These are phyloP conservation scores for Lentinula novae-zelandiae DNA, from an alignment of 1,284 basidiomycete genomes.

Conservation along the genomic window DNA sequence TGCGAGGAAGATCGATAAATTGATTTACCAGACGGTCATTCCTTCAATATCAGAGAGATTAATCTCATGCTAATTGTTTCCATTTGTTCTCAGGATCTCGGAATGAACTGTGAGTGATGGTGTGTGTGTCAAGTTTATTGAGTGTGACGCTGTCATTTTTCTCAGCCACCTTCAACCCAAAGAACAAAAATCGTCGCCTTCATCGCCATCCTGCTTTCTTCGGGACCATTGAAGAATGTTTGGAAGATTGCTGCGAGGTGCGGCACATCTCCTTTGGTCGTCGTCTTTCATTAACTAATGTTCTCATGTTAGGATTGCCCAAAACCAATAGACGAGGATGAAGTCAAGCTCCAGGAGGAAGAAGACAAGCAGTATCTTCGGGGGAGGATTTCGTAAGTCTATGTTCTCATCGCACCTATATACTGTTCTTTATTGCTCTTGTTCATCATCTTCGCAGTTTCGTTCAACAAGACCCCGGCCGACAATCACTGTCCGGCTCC, in stretches of 20 bases:
- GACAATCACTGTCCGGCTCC: conserved; percentile 56
- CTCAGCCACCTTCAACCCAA: conserved; percentile 55
- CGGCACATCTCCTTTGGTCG: not conserved
- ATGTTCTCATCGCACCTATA: not conserved
- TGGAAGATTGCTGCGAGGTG: conserved; percentile 60
- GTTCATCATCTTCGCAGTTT: conserved; percentile 30
- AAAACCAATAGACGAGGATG: conserved; percentile 44
- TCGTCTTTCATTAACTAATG: not conserved
- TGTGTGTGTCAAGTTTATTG: not conserved
- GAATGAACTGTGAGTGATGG: conserved; percentile 51
- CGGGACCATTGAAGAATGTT: conserved; percentile 49
- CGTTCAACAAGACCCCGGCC: conserved; percentile 55
- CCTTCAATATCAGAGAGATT: not conserved
- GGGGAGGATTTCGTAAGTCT: conserved; percentile 45
- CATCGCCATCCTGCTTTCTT: conserved; percentile 65
- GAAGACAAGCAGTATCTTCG: conserved; percentile 52
- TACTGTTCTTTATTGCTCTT: not conserved
- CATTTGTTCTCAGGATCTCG: conserved; percentile 30
- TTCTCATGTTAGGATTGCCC: conserved; percentile 39
- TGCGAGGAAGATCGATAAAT: conserved; percentile 51
- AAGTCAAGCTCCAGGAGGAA: conserved; percentile 42
- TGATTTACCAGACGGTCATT: conserved; percentile 50
- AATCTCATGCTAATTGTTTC: not conserved
- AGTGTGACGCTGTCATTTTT: conserved; percentile 1
- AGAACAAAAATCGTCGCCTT: conserved; percentile 52